Conservation (phyloP, 139 green algal genomes). For the Chlamydomonas schloesseri region DNA sequence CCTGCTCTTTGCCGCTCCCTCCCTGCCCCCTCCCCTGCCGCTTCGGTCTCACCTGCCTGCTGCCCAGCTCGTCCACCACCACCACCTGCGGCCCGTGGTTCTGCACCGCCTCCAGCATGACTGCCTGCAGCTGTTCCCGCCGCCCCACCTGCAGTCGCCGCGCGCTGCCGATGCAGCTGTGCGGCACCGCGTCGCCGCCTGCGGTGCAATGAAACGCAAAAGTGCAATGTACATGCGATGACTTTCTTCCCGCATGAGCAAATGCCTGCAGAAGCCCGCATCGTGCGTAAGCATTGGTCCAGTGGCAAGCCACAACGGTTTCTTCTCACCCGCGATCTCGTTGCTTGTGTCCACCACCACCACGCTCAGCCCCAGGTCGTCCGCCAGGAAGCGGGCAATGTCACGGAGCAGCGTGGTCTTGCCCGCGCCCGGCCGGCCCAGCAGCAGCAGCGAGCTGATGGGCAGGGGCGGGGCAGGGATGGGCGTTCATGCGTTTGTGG, state of each 20-base stretch:
- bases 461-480: not conserved
- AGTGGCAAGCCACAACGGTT: no score
- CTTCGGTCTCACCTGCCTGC: constrained; percentile 29
- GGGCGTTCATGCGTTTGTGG: no score
- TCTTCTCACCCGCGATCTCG: constrained; percentile 58
- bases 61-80: constrained; percentile 63
- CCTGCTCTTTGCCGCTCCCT: no score
- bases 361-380: not conserved
- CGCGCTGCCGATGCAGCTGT: constrained; percentile 66
- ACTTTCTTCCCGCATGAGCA: no score
- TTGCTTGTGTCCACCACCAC: constrained; percentile 45
- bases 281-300: no score
- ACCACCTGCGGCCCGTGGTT: constrained; percentile 72
- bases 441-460: constrained; percentile 30
- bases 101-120: constrained; percentile 64
- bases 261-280: no score
- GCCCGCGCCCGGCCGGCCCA: constrained; percentile 12
- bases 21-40: no score
- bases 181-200: constrained; percentile 70
- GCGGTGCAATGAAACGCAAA: no score
- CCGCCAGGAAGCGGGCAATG: not conserved
- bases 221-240: no score
- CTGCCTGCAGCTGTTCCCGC: constrained; percentile 39
- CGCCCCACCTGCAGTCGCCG: constrained; percentile 56
- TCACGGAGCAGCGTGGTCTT: constrained; percentile 39